phyloP scores from a whole-genome alignment of 768 basidiomycete species.

The Clathrus columnatus region DNA sequence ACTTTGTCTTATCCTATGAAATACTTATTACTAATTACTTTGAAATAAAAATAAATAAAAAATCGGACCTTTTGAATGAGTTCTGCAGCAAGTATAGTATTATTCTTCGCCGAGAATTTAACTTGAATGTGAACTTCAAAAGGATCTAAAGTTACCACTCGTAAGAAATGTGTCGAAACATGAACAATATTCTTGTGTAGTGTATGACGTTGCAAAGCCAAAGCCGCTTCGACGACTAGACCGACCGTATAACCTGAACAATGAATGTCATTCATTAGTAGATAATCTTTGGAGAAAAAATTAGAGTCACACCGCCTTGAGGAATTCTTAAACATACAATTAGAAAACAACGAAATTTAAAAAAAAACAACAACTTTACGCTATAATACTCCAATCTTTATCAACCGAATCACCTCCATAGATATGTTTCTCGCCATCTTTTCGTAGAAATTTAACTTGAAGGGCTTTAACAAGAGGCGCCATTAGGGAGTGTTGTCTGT shows the following conservation, averaged over 20 bases:
- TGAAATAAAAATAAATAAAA: neutral
- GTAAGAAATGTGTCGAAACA: slow-evolving; percentile 51
- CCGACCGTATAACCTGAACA: slow-evolving; percentile 50
- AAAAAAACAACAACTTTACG: neutral
- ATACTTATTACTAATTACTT: neutral
- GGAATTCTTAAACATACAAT: slow-evolving; percentile 31
- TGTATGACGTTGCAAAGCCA: slow-evolving; percentile 39
- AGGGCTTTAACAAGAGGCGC: neutral
- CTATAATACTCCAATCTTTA: neutral
- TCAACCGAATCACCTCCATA: neutral
- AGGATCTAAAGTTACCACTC: slow-evolving; percentile 29
- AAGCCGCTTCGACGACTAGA: slow-evolving; percentile 44
- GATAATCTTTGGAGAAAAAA: neutral
- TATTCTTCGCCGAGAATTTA: slow-evolving; percentile 41
- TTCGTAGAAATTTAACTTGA: neutral
- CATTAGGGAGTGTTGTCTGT: too few relatives aligned
- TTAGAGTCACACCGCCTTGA: slow-evolving; percentile 37
- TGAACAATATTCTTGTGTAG: slow-evolving; percentile 49
- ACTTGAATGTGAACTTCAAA: slow-evolving; percentile 41
- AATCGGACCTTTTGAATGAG: slow-evolving; percentile 46
- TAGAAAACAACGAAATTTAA: neutral
- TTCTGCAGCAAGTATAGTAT: slow-evolving; percentile 51
- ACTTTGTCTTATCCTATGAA: slow-evolving; percentile 34
- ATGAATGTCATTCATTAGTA: neutral
- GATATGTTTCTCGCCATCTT: neutral